Percentiles rank a stretch among this genome's conserved stretches.
These are phyloP conservation scores for Tolypocladium cylindrosporum DNA, from an alignment of 2,329 filamentous ascomycete species.

Conservation along the genomic window DNA sequence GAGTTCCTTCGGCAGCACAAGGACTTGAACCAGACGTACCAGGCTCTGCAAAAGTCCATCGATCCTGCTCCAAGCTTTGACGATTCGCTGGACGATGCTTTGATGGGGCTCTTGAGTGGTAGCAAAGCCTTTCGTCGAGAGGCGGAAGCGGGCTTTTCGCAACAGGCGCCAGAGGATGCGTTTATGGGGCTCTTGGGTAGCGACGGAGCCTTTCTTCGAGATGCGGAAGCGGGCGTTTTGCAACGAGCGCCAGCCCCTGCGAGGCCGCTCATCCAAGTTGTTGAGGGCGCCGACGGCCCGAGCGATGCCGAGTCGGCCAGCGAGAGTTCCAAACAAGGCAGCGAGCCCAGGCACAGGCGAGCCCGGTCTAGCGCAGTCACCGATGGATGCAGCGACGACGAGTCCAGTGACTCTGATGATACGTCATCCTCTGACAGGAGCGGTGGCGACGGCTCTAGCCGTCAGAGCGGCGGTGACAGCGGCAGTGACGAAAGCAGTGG, in stretches of 20 bases:
- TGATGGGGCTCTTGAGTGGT: conserved; percentile 8
- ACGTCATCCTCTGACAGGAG: not conserved
- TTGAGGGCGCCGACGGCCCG: conserved; percentile 3
- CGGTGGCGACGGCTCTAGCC: not conserved
- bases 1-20: conserved; percentile 22
- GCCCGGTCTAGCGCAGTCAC: not conserved
- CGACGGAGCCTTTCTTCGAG: not conserved
- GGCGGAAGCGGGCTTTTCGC: not conserved
- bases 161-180: conserved; percentile 9
- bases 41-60: conserved; percentile 19
- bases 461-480: not conserved
- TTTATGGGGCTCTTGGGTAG: conserved; percentile 8
- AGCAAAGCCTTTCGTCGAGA: not conserved
- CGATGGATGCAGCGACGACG: not conserved
- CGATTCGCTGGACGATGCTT: conserved; percentile 19
- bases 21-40: conserved; percentile 27
- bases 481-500: conserved; percentile 3
- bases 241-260: not conserved
- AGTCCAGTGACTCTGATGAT: not conserved
- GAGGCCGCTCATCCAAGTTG: conserved; percentile 19
- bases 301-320: not conserved
- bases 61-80: conserved; percentile 22
- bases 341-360: not conserved
- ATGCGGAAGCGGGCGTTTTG: not conserved
- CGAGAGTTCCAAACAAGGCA: not conserved